These are phyloP conservation scores for Trichosanthes cucumerina DNA, from an alignment of 306 rosid genomes.

Conservation along the genomic window DNA sequence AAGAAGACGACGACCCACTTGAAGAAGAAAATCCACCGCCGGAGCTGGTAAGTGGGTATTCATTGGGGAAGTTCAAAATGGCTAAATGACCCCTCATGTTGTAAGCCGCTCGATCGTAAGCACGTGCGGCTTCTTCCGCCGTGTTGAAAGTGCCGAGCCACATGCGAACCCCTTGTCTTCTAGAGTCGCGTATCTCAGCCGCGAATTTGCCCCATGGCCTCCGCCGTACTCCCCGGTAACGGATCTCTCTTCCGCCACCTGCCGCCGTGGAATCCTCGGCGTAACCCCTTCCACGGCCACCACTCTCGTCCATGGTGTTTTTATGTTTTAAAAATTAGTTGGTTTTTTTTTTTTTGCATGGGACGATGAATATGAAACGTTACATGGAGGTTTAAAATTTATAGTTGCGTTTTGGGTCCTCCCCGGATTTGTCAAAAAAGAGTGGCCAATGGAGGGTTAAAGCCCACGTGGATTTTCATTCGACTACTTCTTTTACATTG, in stretches of 20 bases:
- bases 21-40: not conserved
- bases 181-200: constrained; percentile 85
- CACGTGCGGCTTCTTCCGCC: constrained; percentile 93
- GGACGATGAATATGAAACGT: not conserved
- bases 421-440: not conserved
- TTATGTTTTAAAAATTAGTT: not conserved
- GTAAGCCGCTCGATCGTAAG: constrained; percentile 84
- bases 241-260: not conserved
- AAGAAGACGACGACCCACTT: constrained; percentile 12
- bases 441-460: not conserved
- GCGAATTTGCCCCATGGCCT: constrained; percentile 94
- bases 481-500: not conserved
- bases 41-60: constrained; percentile 18
- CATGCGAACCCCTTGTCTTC: constrained; percentile 52
- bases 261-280: not conserved
- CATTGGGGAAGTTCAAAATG: constrained; percentile 68
- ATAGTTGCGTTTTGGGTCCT: not conserved
- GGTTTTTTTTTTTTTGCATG: not conserved
- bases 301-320: not conserved
- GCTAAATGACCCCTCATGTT: constrained; percentile 80
- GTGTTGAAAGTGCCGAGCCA: constrained; percentile 89
- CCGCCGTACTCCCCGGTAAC: constrained; percentile 59
- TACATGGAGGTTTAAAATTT: not conserved
- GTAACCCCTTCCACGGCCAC: not conserved
- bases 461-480: not conserved